Evolutionary conservation across 768 basidiomycete genomes (phyloP).

Genomic region (Galerina marginata): DNA sequence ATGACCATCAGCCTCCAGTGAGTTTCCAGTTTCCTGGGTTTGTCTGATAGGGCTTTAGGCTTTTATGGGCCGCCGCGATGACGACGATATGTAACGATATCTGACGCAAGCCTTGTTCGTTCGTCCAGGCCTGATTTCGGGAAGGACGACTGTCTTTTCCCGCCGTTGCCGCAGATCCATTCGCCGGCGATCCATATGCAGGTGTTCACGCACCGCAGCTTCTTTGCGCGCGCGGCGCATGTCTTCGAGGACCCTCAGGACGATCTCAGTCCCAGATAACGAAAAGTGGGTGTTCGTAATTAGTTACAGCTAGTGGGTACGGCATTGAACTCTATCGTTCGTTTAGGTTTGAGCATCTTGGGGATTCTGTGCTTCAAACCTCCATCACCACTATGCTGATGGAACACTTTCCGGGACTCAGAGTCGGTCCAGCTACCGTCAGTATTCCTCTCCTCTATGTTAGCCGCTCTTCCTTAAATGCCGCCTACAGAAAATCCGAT

Average conservation of each 20-base stretch:
- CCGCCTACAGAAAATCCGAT: constrained; percentile 70
- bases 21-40: neutral
- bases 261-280: constrained; percentile 82
- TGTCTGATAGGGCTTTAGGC: neutral
- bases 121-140: constrained; percentile 49
- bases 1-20: constrained; percentile 18
- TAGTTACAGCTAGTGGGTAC: neutral
- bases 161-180: constrained; percentile 63
- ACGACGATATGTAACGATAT: constrained; percentile 1
- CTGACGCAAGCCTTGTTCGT: constrained; percentile 2
- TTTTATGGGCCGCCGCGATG: neutral
- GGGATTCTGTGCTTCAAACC: constrained; percentile 74
- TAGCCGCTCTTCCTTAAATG: constrained; percentile 7
- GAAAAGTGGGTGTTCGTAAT: constrained; percentile 60
- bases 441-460: constrained; percentile 23
- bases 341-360: constrained; percentile 74
- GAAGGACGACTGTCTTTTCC: constrained; percentile 48
- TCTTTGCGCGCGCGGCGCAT: constrained; percentile 69
- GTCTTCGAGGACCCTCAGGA: constrained; percentile 76
- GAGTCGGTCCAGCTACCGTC: constrained; percentile 81
- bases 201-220: constrained; percentile 81
- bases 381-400: constrained; percentile 68
- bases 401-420: constrained; percentile 68
- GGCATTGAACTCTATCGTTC: constrained; percentile 3
- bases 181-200: constrained; percentile 50